Evolutionary conservation across 371 early-diverging fungal species (phyloP), one percentile per base, ranked within the genome.

Genomic region (Gilbertella persicaria): DNA sequence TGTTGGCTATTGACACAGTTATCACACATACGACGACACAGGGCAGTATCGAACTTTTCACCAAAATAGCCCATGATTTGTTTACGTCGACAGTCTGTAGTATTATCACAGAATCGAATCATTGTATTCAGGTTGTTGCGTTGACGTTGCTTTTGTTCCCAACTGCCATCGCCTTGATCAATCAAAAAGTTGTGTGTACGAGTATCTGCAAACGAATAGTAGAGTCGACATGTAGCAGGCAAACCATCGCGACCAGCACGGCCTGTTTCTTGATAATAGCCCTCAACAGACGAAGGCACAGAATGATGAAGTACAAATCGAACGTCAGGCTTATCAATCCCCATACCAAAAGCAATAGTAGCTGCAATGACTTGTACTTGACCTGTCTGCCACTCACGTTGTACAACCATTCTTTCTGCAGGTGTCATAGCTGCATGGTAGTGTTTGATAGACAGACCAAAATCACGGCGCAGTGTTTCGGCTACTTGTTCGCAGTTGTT

Each of bases 211-310:
- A 86, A 95, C 0, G 71, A 65, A 67, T 96, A 99, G 58, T 86
- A 99, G 23, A 99, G 58, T 0, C 98, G 74, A 71, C 99, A 99
- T 2, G 76, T 72, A 3, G 96, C 88, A 40, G 83, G 78, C 30
- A 85, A 62, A 5, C 99, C 98, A 82, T 99, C 99, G 24, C 99
- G 88, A 8, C 99, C 99, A 0, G 99, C 99, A 20, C 99, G 87
- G 0, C 99, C 99, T 0, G 97, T 98, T 72, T 99, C 99, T 73
- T 99, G 99, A 62, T 99, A 99, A 63, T 99, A 99, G 0, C 98
- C 98, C 73, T 99, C 99, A 4, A 99, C 60, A 12, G 93, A 92
- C 24, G 96, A 91, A 0, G 99, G 99, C 10, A 99, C 66, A 4
- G 95, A 88, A 67, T 94, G 91, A 67, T 99, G 99, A 19, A 99